phyloP scores from a whole-genome alignment of 2,329 filamentous ascomycete genomes.

The Didymella lethalis region DNA sequence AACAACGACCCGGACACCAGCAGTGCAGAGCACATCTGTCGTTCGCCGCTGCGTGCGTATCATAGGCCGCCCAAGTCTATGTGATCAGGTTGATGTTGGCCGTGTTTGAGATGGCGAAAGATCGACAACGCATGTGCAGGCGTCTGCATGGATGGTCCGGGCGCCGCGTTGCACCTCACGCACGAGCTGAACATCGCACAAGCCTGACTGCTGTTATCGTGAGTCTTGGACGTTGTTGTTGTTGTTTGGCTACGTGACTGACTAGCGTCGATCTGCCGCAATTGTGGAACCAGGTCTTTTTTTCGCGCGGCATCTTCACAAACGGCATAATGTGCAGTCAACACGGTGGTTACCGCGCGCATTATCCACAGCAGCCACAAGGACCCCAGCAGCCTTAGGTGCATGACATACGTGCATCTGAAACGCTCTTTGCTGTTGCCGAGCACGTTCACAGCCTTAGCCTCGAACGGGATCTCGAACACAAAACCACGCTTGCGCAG shows the following conservation, averaged over 20 bases:
- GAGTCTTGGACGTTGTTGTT: conserved; percentile 1
- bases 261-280: conserved; percentile 18
- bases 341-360: conserved; percentile 2
- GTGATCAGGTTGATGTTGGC: conserved; percentile 2
- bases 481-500: conserved; percentile 21
- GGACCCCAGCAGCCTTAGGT: conserved; percentile 9
- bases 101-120: conserved; percentile 17
- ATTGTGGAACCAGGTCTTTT: conserved; percentile 18
- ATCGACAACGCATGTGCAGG: conserved; percentile 17
- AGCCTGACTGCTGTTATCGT: not conserved
- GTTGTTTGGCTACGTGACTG: not conserved
- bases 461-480: conserved; percentile 18
- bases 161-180: not conserved
- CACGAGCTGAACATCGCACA: conserved; percentile 15
- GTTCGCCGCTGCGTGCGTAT: conserved; percentile 2
- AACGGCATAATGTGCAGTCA: conserved; percentile 14
- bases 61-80: not conserved
- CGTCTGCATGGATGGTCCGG: not conserved
- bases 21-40: not conserved
- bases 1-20: not conserved
- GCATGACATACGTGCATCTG: conserved; percentile 20
- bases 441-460: conserved; percentile 24
- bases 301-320: conserved; percentile 10
- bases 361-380: conserved; percentile 12
- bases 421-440: conserved; percentile 20